Evolutionary conservation across 345 rosid genomes (phyloP), one percentile per base, ranked within the genome.

Genomic region (Hypericum androsaemum): DNA sequence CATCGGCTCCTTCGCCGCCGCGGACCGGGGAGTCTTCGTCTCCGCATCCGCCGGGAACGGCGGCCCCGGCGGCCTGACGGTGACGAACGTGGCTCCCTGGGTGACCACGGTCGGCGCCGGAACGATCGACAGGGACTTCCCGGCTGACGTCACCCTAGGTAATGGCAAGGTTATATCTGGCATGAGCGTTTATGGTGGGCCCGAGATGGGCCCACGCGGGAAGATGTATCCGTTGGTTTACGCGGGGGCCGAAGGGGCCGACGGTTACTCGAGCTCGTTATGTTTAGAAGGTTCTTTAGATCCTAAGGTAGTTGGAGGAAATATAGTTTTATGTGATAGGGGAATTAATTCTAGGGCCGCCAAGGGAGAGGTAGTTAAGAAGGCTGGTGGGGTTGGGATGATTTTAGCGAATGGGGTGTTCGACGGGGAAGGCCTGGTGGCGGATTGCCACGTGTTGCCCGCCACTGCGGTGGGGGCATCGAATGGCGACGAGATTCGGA

Each of bases 1-100:
- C 0, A 67, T 67, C 5, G 71, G 66, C 0, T 41, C 71, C 2
- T 67, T 67, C 4, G 71, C 66, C 0, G 71, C 71, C 0, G 11
- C 45, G 46, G 71, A 67, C 41, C 63, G 50, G 0, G 71, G 71
- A 6, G 49, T 67, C 36, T 67, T 67, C 42, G 71, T 67, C 10
- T 67, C 71, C 10, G 66, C 71, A 0, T 61, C 66, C 5, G 71
- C 71, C 9, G 71, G 71, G 8, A 67, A 67, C 10, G 71, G 71
- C 11, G 71, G 71, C 5, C 71, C 71, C 0, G 71, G 71, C 11
- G 71, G 66, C 0, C 58, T 61, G 0, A 46, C 71, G 0, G 66
- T 61, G 1, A 67, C 71, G 0, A 67, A 67, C n/a, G 66, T 67
- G 7, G 66, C 71, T 13, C 71, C 71, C 2, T 67, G 71, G 71